Base-by-base conservation (phyloP, 257 asterid genomes). In the Nicotiana noctiflora region DNA sequence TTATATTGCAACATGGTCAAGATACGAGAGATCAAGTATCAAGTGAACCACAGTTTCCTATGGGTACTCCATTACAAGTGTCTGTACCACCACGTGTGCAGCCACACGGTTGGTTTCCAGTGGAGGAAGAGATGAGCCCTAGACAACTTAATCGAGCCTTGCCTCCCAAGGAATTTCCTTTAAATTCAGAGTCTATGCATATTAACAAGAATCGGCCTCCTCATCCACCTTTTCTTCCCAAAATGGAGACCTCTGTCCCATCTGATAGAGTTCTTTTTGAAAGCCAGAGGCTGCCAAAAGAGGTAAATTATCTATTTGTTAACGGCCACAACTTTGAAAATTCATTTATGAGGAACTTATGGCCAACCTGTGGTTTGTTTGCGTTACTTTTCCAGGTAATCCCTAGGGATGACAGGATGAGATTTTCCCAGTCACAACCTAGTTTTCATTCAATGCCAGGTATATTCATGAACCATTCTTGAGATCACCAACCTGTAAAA, bases 1-100 rank as follows among this genome's bases (percentile, higher is more conserved):
- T 96, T 72, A 96, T 96, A 85, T 90, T 93, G 90, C 99, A 96
- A 83, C 99, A 96, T 79, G 99, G 99, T 81, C 96, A 88, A 85
- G 99, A 96, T 86, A 84, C 88, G 77, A 92, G 99, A 85, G 99
- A 92, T 81, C 94, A 81, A 27, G 87, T 90, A 75, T 90, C 93
- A 46, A 83, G 87, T 87, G 98, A 92, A 87, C 85, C 95, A 31
- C 89, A 88, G 83, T 89, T 92, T 90, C 88, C 97, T 83, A 86
- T 86, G 64, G 88, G 87, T 75, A 84, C 92, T 10, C 87, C 97
- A 68, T 79, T 89, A 86, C 98, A 84, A 88, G 92, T 77, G 21
- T 84, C 97, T 81, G 86, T 88, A 57, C 94, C 94, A 63, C 94
- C 94, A n/a, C 86, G 91, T 89, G 89, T 80, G 72, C 94, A 86